These are phyloP conservation scores for Colletotrichum simmondsii DNA, from an alignment of 2,329 filamentous ascomycete species.

Conservation along the genomic window DNA sequence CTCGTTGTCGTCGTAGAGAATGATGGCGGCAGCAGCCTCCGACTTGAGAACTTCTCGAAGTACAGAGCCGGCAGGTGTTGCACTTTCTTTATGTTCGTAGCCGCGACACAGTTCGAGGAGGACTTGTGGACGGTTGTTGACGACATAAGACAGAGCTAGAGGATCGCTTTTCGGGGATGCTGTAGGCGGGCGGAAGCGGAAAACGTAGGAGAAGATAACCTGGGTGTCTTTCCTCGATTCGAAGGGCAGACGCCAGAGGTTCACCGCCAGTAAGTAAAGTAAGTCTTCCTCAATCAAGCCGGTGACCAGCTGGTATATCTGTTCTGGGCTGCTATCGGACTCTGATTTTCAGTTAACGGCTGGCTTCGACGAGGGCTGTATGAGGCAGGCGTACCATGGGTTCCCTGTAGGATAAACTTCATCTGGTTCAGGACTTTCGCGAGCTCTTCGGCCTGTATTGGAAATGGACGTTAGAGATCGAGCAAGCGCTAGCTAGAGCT, in stretches of 20 bases:
- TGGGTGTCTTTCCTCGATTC: conserved; percentile 96
- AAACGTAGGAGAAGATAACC: conserved; percentile 94
- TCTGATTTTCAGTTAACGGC: conserved; percentile 63
- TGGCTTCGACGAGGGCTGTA: not conserved
- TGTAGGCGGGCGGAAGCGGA: conserved; percentile 83
- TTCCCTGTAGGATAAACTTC: conserved; percentile 93
- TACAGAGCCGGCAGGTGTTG: conserved; percentile 90
- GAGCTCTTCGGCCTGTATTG: conserved; percentile 81
- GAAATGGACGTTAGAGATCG: conserved; percentile 37
- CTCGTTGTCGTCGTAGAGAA: conserved; percentile 90
- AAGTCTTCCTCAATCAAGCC: conserved; percentile 91
- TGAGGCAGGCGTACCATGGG: conserved; percentile 72
- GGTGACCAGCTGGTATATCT: conserved; percentile 86
- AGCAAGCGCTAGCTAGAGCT: conserved; percentile 12
- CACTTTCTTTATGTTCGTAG: conserved; percentile 90
- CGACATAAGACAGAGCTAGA: conserved; percentile 87
- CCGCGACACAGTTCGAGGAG: conserved; percentile 89
- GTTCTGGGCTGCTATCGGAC: conserved; percentile 85
- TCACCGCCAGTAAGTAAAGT: conserved; percentile 83
- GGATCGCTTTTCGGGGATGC: conserved; percentile 78
- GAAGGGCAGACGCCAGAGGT: conserved; percentile 88
- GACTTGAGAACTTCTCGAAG: conserved; percentile 89
- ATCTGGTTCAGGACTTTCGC: conserved; percentile 88
- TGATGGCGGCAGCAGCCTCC: conserved; percentile 88
- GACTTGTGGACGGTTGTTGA: conserved; percentile 86